Base-by-base conservation (phyloP, 2,329 filamentous ascomycete species). In the Exophiala xenobiotica region DNA sequence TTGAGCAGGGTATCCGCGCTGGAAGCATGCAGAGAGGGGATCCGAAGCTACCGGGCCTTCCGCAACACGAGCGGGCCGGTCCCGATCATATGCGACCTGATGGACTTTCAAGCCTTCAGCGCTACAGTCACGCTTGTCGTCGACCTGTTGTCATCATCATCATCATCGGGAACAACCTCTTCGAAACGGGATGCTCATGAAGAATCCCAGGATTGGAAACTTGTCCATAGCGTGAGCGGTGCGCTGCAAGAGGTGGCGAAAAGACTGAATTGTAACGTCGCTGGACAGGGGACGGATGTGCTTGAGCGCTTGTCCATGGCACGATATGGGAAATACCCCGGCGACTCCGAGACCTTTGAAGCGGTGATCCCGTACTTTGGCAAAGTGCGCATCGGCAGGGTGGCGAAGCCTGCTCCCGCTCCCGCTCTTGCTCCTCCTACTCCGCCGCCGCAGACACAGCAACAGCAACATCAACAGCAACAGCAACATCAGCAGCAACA, bases 101-200 rank as follows among this genome's bases (percentile, higher is more conserved):
- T 40, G 38, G 38, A 40, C 22, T 40, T 40, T 23, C n/a, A 12
- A 20, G 38, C 38, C 8, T 40, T 40, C 20, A 40, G 38, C 7
- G 38, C 38, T 6, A 23, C 38, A 6, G 8, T 40, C 12, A 23
- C 22, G 4, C 19, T 40, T n/a, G 38, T 40, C 12, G 14, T 40
- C n/a, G 20, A 40, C 14, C n/a, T 40, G 5, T 20, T 40, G 7
- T 40, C 38, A 22, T 12, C n/a, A 20, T 23, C 38, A 12, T 7
- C 26, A 27, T 27, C 26, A 12, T 27, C 26, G 12, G 6, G 7
- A 6, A 7, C 26, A 12, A 7, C 26, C 6, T 27, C 26, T 19
- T 16, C 35, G 9, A 38, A 14, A 16, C 35, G 35, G 5, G 16
- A 22, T 20, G 14, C 6, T 20, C 37, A 12, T 12, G 38, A 40